These are phyloP conservation scores for Actinidia arguta DNA, from an alignment of 179 eudicot species.

Conservation along the genomic window DNA sequence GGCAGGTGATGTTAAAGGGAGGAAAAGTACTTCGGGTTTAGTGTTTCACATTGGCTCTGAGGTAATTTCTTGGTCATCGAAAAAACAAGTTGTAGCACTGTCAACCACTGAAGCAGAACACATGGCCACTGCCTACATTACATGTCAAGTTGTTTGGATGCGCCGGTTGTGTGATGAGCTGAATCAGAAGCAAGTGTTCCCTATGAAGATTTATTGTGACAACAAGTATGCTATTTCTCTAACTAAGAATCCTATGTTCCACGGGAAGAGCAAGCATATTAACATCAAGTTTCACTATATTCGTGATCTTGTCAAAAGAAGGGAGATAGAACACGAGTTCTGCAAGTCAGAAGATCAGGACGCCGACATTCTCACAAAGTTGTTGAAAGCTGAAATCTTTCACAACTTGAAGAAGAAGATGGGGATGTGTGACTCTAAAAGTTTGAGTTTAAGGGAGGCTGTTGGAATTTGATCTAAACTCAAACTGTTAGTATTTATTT, in stretches of 20 bases:
- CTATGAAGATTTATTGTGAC: not conserved
- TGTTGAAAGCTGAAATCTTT: not conserved
- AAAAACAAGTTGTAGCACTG: not conserved
- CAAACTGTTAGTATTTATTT: not conserved
- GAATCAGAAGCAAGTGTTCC: not conserved
- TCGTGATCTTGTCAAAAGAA: not conserved
- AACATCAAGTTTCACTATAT: too few species aligned
- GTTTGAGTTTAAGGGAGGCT: too few species aligned
- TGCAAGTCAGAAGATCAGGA: not conserved
- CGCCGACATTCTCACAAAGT: constrained; percentile 3
- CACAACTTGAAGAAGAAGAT: too few species aligned
- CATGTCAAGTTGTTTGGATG: not conserved
- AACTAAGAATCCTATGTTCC: not conserved
- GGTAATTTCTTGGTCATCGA: constrained; percentile 12
- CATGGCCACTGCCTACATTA: not conserved
- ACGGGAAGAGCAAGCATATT: too few species aligned
- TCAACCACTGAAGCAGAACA: too few species aligned
- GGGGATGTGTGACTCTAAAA: too few species aligned
- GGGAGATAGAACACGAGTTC: not conserved
- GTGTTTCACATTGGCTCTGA: not conserved
- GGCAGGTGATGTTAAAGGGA: constrained; percentile 7
- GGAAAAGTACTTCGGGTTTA: constrained; percentile 9
- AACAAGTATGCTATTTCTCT: not conserved
- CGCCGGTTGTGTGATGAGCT: not conserved
- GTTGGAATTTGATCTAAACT: too few species aligned